A percentile compares a stretch with the other conserved stretches of the same genome.
These are phyloP conservation scores for Globisporangium spiculum DNA, from an alignment of 352 stramenopile genomes.

Conservation along the genomic window DNA sequence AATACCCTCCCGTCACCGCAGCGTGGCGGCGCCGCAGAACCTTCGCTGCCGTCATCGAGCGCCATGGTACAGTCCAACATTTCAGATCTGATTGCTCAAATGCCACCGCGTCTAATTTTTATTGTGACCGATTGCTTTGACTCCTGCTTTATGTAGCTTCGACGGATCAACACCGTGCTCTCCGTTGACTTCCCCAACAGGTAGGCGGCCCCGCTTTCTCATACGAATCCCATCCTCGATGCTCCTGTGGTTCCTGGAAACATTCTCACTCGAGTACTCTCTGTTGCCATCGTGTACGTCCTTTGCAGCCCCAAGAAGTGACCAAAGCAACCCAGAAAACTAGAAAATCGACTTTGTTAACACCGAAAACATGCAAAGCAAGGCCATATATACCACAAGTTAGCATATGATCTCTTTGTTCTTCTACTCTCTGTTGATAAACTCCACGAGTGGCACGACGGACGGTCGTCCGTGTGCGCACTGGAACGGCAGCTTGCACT, in stretches of 20 bases:
- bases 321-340: not conserved
- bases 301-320: slow-evolving; percentile 21
- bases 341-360: not conserved
- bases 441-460: slow-evolving; percentile 83
- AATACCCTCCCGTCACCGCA: slow-evolving; percentile 41
- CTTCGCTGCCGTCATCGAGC: slow-evolving; percentile 45
- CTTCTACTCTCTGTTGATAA: slow-evolving; percentile 22
- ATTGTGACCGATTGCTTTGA: slow-evolving; percentile 8
- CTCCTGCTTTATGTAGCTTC: slow-evolving; percentile 30
- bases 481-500: slow-evolving; percentile 86
- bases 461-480: slow-evolving; percentile 89
- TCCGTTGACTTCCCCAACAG: slow-evolving; percentile 30
- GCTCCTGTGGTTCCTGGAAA: not conserved
- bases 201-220: not conserved
- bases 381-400: not conserved
- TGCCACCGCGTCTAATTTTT: too few species aligned
- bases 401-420: not conserved
- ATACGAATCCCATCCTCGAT: too few species aligned
- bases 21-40: slow-evolving; percentile 8
- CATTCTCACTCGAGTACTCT: not conserved
- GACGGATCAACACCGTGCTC: slow-evolving; percentile 58
- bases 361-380: not conserved
- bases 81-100: not conserved
- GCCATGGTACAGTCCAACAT: slow-evolving; percentile 42
- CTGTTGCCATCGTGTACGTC: not conserved